These are phyloP conservation scores for Calocybe gangraenosa DNA, from an alignment of 768 basidiomycete genomes.

Conservation along the genomic window DNA sequence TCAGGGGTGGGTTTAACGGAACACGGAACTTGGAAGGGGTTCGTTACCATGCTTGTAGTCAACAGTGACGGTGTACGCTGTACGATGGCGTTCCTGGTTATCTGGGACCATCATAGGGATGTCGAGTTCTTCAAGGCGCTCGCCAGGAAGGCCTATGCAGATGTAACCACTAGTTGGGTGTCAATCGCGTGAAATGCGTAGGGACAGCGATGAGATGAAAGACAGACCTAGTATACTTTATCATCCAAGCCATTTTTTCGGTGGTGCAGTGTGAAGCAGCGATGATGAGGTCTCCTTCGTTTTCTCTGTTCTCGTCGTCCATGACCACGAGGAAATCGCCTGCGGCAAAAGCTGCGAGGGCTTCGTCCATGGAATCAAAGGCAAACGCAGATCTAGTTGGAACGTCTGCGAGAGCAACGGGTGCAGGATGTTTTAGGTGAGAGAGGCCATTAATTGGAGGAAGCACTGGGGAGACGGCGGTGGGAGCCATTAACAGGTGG, in stretches of 20 bases:
- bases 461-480: slow-evolving; percentile 8
- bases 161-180: slow-evolving; percentile 76
- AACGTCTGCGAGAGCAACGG: slow-evolving; percentile 25
- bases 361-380: slow-evolving; percentile 81
- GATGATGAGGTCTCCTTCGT: slow-evolving; percentile 95
- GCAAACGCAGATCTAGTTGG: slow-evolving; percentile 41
- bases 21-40: slow-evolving; percentile 19
- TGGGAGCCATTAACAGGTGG: slow-evolving; percentile 10
- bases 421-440: slow-evolving; percentile 25
- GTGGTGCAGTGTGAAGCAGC: slow-evolving; percentile 81
- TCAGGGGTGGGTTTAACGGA: slow-evolving; percentile 3
- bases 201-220: background rate
- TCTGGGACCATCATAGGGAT: slow-evolving; percentile 93
- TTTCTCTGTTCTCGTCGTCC: slow-evolving; percentile 95
- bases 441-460: background rate
- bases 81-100: slow-evolving; percentile 88
- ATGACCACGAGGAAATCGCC: slow-evolving; percentile 96
- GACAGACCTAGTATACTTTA: slow-evolving; percentile 87
- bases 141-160: slow-evolving; percentile 77
- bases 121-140: slow-evolving; percentile 70
- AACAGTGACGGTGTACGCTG: slow-evolving; percentile 94
- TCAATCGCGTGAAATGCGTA: background rate
- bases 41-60: slow-evolving; percentile 80
- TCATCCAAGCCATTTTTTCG: slow-evolving; percentile 99
- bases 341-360: slow-evolving; percentile 65